A percentile compares a stretch with the other conserved stretches of the same genome.
Evolutionary conservation across 2,329 filamentous ascomycete species (phyloP).

Genomic region (Xylaria sp.): DNA sequence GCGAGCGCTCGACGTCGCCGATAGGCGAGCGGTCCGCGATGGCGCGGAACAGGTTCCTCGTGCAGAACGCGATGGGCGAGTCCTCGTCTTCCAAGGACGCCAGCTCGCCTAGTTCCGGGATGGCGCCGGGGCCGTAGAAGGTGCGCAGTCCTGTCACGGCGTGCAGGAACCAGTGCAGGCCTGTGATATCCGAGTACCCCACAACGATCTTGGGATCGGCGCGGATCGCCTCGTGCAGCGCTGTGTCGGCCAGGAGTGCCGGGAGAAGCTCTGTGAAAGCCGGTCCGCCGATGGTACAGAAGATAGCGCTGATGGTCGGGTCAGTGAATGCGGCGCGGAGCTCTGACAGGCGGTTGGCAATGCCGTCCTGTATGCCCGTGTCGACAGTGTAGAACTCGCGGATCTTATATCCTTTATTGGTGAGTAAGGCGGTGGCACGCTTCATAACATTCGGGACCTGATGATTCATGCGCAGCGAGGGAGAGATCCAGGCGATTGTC

Average conservation of each 20-base stretch:
- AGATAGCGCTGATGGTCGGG: slow-evolving; percentile 43
- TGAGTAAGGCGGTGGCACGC: slow-evolving; percentile 42
- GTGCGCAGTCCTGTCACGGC: slow-evolving; percentile 47
- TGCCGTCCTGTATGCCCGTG: slow-evolving; percentile 43
- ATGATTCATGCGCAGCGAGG: slow-evolving; percentile 47
- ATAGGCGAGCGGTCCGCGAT: slow-evolving; percentile 38
- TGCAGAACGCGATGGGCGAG: slow-evolving; percentile 41
- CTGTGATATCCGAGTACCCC: slow-evolving; percentile 50
- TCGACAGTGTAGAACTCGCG: slow-evolving; percentile 41
- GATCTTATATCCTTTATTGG: slow-evolving; percentile 44
- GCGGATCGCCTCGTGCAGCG: slow-evolving; percentile 43
- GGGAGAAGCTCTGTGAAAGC: slow-evolving; percentile 49
- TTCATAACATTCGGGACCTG: slow-evolving; percentile 37
- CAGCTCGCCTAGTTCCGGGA: slow-evolving; percentile 47
- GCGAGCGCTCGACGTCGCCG: slow-evolving; percentile 43
- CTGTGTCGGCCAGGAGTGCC: slow-evolving; percentile 44
- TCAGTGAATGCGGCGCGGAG: slow-evolving; percentile 47
- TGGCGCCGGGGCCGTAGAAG: slow-evolving; percentile 50
- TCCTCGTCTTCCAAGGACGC: slow-evolving; percentile 32
- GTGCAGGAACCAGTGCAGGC: slow-evolving; percentile 50
- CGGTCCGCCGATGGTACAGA: slow-evolving; percentile 49
- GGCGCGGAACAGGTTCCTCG: slow-evolving; percentile 42
- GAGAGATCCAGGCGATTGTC: slow-evolving; percentile 49
- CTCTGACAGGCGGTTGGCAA: slow-evolving; percentile 46
- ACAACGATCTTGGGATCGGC: slow-evolving; percentile 49